Evolutionary conservation across 2,329 filamentous ascomycete genomes (phyloP).

Genomic region (Colletotrichum salicis): DNA sequence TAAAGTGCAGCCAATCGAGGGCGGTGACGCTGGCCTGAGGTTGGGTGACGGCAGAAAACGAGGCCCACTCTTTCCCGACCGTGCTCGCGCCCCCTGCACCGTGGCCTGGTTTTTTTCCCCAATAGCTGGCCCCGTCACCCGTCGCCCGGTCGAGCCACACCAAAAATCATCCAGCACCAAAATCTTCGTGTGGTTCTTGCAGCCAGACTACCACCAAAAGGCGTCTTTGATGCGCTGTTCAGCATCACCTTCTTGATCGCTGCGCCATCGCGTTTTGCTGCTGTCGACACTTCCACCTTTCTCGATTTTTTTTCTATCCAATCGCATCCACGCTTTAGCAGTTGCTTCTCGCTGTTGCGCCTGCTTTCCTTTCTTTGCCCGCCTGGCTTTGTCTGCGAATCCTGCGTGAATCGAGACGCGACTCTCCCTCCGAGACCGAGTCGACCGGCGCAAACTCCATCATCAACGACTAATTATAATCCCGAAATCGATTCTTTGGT

Average conservation of each 20-base stretch:
- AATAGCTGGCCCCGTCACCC: constrained; percentile 19
- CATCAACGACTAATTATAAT: constrained; percentile 24
- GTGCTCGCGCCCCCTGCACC: constrained; percentile 19
- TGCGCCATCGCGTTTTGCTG: constrained; percentile 20
- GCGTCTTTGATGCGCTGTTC: constrained; percentile 33
- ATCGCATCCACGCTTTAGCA: not conserved
- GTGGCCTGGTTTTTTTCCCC: constrained; percentile 21
- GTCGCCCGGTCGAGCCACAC: constrained; percentile 33
- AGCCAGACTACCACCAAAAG: constrained; percentile 23
- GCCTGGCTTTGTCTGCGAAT: constrained; percentile 26
- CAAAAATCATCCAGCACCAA: constrained; percentile 33
- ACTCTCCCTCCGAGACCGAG: constrained; percentile 25
- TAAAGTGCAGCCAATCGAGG: constrained; percentile 1
- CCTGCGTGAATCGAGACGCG: constrained; percentile 32
- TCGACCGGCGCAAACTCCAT: constrained; percentile 16
- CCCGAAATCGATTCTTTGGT: not conserved
- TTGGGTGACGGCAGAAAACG: constrained; percentile 20
- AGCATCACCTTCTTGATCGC: constrained; percentile 32
- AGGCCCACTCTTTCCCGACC: not conserved
- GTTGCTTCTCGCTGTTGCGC: constrained; percentile 22
- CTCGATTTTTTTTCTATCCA: not conserved
- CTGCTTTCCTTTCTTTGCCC: constrained; percentile 10
- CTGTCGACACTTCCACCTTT: constrained; percentile 1
- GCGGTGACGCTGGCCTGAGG: constrained; percentile 20
- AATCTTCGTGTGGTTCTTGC: constrained; percentile 27